Percentiles rank a stretch among this genome's conserved stretches.
These are phyloP conservation scores for Exophiala xenobiotica DNA, from an alignment of 2,329 filamentous ascomycete genomes.

Conservation along the genomic window DNA sequence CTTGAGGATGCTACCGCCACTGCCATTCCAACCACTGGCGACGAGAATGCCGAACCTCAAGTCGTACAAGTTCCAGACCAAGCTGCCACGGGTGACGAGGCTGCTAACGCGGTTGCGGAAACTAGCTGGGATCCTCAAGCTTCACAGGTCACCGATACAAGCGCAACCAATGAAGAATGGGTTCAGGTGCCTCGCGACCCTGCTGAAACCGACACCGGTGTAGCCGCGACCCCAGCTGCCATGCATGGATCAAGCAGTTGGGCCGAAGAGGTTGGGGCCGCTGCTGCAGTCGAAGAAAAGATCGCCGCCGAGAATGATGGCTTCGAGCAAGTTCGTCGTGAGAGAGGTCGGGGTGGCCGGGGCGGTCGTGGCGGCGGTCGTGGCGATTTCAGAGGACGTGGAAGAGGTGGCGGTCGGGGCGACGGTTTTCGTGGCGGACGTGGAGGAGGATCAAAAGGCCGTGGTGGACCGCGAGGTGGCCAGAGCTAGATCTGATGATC, in stretches of 20 bases:
- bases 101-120: constrained; percentile 49
- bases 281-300: constrained; percentile 36
- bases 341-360: constrained; percentile 39
- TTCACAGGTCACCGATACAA: constrained; percentile 48
- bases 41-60: constrained; percentile 43
- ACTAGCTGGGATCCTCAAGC: constrained; percentile 56
- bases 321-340: constrained; percentile 40
- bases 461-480: constrained; percentile 21
- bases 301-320: constrained; percentile 35
- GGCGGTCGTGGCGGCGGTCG: constrained; percentile 34
- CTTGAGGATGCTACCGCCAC: constrained; percentile 54
- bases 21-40: constrained; percentile 55
- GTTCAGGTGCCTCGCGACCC: constrained; percentile 73
- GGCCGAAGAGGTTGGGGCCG: constrained; percentile 75
- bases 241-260: constrained; percentile 64
- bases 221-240: constrained; percentile 60
- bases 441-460: constrained; percentile 28
- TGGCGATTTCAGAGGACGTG: constrained; percentile 36
- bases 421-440: constrained; percentile 32
- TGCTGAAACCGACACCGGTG: constrained; percentile 69
- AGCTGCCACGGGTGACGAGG: constrained; percentile 41
- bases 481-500: constrained; percentile 15
- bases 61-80: constrained; percentile 37
- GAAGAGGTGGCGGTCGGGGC: constrained; percentile 37
- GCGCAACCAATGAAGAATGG: constrained; percentile 61